A percentile compares a stretch with the other conserved stretches of the same genome.
These are phyloP conservation scores for Puccinia novopanici DNA, from an alignment of 1,284 basidiomycete species.

Conservation along the genomic window DNA sequence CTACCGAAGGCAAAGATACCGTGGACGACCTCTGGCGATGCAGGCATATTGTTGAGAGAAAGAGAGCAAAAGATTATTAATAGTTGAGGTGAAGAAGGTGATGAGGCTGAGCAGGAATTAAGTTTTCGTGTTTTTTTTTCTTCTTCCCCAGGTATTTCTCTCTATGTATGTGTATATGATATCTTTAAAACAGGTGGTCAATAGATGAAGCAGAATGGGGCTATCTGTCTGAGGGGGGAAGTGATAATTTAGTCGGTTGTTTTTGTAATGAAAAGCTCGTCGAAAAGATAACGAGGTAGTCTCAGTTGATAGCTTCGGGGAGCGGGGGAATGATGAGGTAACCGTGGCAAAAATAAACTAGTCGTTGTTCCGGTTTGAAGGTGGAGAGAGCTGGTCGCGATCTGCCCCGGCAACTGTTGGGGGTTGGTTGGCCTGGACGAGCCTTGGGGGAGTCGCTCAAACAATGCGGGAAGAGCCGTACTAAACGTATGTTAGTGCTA, in stretches of 20 bases:
- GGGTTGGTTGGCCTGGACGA: background rate
- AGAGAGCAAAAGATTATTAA: background rate
- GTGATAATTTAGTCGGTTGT: background rate
- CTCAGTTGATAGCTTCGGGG: no score
- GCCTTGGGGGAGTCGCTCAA: background rate
- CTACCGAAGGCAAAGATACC: constrained; percentile 19
- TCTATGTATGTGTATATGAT: no score
- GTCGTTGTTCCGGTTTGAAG: background rate
- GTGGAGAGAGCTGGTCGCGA: no score
- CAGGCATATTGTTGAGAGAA: constrained; percentile 8
- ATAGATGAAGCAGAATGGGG: background rate
- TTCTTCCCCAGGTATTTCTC: no score
- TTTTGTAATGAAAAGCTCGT: background rate
- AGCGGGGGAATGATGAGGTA: no score
- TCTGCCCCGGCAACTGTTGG: no score
- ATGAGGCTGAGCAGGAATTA: no score
- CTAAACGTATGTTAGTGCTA: background rate
- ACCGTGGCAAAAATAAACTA: no score
- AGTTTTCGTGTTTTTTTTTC: no score
- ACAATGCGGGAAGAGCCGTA: background rate
- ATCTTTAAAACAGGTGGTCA: background rate
- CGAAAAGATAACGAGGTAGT: no score
- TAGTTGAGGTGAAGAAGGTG: background rate
- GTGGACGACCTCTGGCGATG: background rate
- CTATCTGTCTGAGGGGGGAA: background rate